Base-by-base conservation (phyloP, 2,329 filamentous ascomycete genomes). In the Botrytis paeoniae region DNA sequence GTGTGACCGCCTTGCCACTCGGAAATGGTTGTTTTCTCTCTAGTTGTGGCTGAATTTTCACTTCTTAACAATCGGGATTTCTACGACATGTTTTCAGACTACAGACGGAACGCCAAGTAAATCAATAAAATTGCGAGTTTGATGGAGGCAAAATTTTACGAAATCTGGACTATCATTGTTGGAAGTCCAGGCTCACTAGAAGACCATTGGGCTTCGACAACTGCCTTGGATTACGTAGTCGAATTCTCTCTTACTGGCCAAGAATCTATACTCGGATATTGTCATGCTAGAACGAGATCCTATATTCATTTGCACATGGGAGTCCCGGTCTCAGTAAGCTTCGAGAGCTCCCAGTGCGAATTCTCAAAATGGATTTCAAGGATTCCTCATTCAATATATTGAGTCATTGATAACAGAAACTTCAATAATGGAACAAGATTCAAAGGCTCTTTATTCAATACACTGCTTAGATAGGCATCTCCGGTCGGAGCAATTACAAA, bases 391-490 rank as follows among this genome's bases (percentile, higher is more conserved):
- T 29, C 6, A 29, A 57, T 29, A 57, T 29, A 4, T 9, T 18
- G 6, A 57, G 14, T 32, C 16, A 1, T 14, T 57, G n/a, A 18
- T 57, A 9, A 18, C 7, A 18, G 25, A 18, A 18, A 57, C 29
- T 57, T 32, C 14, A 32, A 29, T 29, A 18, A 18, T 2, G 7
- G 14, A 57, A 32, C 14, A 18, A 2, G 6, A 7, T 18, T 18
- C 14, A 18, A 9, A 18, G 3, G 1, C 0, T 18, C 14, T 29
- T 54, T 0, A 29, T 29, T 3, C 16, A 18, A 57, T 29, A 8
- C 7, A 16, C n/a, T 57, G 7, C 2, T 0, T 57, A 3, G 7
- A 9, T 29, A 18, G 7, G n/a, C 7, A 18, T 32, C 0, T 57
- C 4, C 18, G 6, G 6, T 57, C 7, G 48, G 48, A 54, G 7